Evolutionary conservation across 2,329 filamentous ascomycete species (phyloP), one percentile per base, ranked within the genome.

Genomic region (Fusarium tanahbumbuense): DNA sequence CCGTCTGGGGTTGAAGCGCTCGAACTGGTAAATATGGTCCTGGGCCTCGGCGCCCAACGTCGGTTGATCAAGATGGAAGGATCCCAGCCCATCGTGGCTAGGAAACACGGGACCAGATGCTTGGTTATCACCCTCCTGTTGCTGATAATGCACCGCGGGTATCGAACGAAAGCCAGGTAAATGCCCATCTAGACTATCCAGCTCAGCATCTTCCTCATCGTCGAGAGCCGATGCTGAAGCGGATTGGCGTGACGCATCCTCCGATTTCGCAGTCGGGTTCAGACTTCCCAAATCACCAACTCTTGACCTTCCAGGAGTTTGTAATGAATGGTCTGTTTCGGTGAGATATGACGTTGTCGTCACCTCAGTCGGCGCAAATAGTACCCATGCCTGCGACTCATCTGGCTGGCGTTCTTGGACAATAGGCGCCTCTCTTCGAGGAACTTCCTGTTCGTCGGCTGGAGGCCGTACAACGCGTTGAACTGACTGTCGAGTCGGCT

Each of bases 161-260:
- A 83, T 84, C 46, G 93, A 89, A 54, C 93, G 89, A 77, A 98
- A 98, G 45, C 94, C 94, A 70, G 94, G 92, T 3, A 98, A 85
- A 56, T 97, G 94, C 76, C 95, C 94, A 78, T 98, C 95, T 42
- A 98, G 85, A 77, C 94, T 97, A 78, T 99, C 96, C 46, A 98
- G 85, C 78, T 98, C 95, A 27, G 86, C 89, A 67, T 93, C 91
- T 30, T 93, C 92, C 28, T 91, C 89, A 34, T 81, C 78, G 20
- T 80, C 80, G 37, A 78, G 71, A 22, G 76, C 78, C 42, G 82
- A 80, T 20, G 81, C 76, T 52, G 80, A 78, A 15, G 77, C 76
- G 12, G 82, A 81, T 44, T 79, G 79, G 27, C 75, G 78, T 27
- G 82, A 81, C 49, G 84, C 83, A 44, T 82, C 82, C 58, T 86